Conservation (phyloP, 306 rosid species). For the Medicago ruthenica region DNA sequence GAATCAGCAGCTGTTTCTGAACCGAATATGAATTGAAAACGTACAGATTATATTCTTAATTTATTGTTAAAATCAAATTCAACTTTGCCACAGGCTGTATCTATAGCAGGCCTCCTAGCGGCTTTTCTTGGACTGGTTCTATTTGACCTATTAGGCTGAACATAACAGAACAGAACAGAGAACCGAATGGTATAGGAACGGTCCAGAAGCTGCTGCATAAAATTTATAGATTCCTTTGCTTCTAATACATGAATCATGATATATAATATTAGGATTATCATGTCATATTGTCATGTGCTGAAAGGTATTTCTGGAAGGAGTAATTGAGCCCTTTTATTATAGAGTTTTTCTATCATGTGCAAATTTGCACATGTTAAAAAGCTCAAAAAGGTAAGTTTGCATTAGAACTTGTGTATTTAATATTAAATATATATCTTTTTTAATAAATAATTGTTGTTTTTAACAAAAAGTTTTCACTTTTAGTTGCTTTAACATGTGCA, state of each 20-base stretch:
- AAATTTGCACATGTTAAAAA: too few species aligned
- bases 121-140: conserved; percentile 28
- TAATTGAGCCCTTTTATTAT: background rate
- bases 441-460: too few species aligned
- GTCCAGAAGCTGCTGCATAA: background rate
- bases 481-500: too few species aligned
- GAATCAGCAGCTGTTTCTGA: background rate
- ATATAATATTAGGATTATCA: background rate
- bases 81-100: conserved; percentile 25
- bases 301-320: conserved; percentile 19
- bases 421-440: too few species aligned
- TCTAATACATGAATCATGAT: background rate
- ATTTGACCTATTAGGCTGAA: background rate
- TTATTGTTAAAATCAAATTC: background rate
- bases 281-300: background rate
- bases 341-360: too few species aligned
- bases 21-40: conserved; percentile 7
- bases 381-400: too few species aligned
- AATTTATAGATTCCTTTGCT: conserved; percentile 5
- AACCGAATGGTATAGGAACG: background rate
- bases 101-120: background rate
- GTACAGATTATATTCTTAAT: background rate
- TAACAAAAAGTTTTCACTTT: too few species aligned
- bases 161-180: too few species aligned
- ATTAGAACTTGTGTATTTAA: too few species aligned